Evolutionary conservation across 2,329 filamentous ascomycete genomes (phyloP).

Genomic region (Clathrospora elynae): DNA sequence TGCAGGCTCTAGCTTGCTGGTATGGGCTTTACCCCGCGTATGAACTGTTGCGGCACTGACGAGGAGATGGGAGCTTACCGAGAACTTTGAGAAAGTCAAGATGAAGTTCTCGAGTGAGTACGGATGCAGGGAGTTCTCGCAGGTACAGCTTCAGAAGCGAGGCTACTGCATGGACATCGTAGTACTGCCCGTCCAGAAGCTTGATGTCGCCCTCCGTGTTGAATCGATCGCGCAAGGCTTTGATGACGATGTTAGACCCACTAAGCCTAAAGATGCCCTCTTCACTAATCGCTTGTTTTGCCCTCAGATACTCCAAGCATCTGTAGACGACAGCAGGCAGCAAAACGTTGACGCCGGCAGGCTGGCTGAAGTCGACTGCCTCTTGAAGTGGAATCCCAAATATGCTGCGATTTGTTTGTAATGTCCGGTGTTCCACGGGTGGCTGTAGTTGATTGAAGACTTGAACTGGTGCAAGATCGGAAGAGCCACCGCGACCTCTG

Average conservation of each 20-base stretch:
- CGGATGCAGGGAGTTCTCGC: conserved; percentile 86
- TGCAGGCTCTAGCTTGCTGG: too few relatives aligned
- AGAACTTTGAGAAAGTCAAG: conserved; percentile 84
- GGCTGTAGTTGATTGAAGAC: conserved; percentile 23
- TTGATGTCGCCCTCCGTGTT: conserved; percentile 92
- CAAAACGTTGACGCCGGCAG: conserved; percentile 72
- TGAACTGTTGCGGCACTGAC: too few relatives aligned
- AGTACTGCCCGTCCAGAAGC: conserved; percentile 81
- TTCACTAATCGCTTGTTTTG: conserved; percentile 79
- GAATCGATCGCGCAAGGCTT: conserved; percentile 87
- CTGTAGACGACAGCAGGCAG: conserved; percentile 93
- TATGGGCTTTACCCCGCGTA: too few relatives aligned
- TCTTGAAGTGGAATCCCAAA: conserved; percentile 87
- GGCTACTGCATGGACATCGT: conserved; percentile 95
- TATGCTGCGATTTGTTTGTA: conserved; percentile 61
- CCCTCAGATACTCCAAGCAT: conserved; percentile 89
- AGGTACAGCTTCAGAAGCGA: conserved; percentile 93
- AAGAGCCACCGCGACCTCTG: conserved; percentile 70
- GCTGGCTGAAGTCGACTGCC: conserved; percentile 80
- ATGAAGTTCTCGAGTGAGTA: conserved; percentile 88
- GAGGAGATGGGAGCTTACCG: conserved; percentile 51
- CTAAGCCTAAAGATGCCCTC: conserved; percentile 97
- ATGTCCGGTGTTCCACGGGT: conserved; percentile 28
- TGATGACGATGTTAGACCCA: conserved; percentile 95
- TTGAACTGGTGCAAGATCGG: conserved; percentile 58